Evolutionary conservation across 2,329 filamentous ascomycete species (phyloP), one percentile per base, ranked within the genome.

Genomic region (Tolypocladium pustulatum): DNA sequence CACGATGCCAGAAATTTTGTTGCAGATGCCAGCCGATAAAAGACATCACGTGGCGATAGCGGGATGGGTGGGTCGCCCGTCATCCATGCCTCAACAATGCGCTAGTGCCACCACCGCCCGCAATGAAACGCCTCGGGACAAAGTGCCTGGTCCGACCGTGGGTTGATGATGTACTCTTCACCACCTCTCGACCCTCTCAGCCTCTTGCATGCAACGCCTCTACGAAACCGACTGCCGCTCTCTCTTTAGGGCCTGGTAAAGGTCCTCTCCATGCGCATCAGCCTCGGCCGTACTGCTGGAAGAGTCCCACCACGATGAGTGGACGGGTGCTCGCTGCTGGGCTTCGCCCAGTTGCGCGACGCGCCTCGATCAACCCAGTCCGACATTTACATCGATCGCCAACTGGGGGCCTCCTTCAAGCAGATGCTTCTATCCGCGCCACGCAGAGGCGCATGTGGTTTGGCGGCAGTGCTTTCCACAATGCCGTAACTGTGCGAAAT

Each of bases 401-500:
- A 38, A 84, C 85, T 17, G 86, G 87, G 58, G 88, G 88, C 32
- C 81, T 91, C 40, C 79, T 90, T 61, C 80, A 85, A 65, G 79
- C 85, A 64, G 83, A 90, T 74, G 79, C 81, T 61, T 78, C 82
- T 65, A 77, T 85, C 65, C 81, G 85, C 67, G 76, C 81, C 69
- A 77, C 83, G 68, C 76, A 82, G 71, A 78, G 81, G 58, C 83
- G 87, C 61, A 80, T 86, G 72, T 94, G 89, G 87, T 87, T 90
- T n/a, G 79, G 86, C 15, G 89, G 88, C 56, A 94, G 90, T 68
- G 82, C 87, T 27, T 90, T 96, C 65, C 92, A 96, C 73, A 95
- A 96, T 77, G 81, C 82, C 41, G 84, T 87, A 54, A 76, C 78
- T 54, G 78, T 81, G 12, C 80, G 85, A 59, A 87, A 86, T 70